Evolutionary conservation across 805 yeast species (phyloP), one percentile per base, ranked within the genome.

Genomic region (Ogataea trehalophila): DNA sequence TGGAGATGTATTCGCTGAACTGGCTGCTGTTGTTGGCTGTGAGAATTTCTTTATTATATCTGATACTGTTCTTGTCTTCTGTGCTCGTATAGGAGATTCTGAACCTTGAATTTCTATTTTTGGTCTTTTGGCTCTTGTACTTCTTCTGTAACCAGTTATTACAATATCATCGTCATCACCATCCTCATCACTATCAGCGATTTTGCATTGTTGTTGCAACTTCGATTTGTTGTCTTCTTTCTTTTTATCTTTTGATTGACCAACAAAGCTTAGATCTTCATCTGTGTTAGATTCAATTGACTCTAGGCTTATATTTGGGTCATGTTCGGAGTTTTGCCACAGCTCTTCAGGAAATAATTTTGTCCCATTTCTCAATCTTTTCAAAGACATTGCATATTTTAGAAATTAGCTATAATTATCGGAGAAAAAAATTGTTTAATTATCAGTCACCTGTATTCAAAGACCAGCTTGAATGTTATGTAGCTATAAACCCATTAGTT

Each of bases 241-340:
- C 41, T 26, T n/a, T 17, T 9, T 16, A 16, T 17, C 14, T 14
- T 16, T 44, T 9, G 33, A 8, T 31, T n/a, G n/a, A 4, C 29
- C 16, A 16, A 9, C 33, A 23, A 39, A 42, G 23, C 43, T 43
- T 16, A 18, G 39, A n/a, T 54, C 54, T 5, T 46, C 53, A 36
- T 54, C 60, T 14, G 58, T 51, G 6, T 45, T 20, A 1, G 61
- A 50, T 33, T 57, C 59, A 33, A 59, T 52, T 11, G 60, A 56
- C 39, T 56, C 60, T 5, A 54, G 15, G 37, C 57, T 55, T 6
- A 53, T 44, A 20, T 53, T 50, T 11, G 50, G 48, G 31, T 33
- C 37, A 3, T 37, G 26, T 37, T 39, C 42, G 5, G 52, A 42
- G 20, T 41, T 37, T 16, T 8, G 18, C 13, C 38, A 8, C 31